Evolutionary conservation across 2,329 filamentous ascomycete species (phyloP).

Genomic region (Parasarocladium wereldwijsianum): DNA sequence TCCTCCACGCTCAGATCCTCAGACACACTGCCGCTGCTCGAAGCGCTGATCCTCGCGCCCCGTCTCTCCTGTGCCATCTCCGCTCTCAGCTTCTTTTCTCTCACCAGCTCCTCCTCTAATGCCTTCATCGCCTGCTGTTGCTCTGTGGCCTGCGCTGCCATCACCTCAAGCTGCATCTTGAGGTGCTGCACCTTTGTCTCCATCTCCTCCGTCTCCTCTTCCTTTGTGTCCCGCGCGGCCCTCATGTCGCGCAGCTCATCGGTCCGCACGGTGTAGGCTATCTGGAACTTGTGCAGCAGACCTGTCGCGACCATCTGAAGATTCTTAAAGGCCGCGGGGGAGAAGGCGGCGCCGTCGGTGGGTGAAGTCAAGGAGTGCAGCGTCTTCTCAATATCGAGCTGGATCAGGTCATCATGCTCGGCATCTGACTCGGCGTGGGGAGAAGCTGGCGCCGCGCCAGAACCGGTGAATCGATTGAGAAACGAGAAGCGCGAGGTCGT

Average conservation of each 20-base stretch:
- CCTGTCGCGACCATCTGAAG: constrained; percentile 42
- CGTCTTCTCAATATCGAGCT: constrained; percentile 37
- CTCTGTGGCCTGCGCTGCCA: constrained; percentile 37
- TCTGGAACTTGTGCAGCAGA: constrained; percentile 40
- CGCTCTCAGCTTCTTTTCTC: constrained; percentile 31
- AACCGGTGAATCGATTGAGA: no score
- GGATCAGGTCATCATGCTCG: constrained; percentile 37
- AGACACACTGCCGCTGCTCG: constrained; percentile 24
- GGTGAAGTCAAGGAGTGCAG: constrained; percentile 33
- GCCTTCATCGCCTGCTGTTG: constrained; percentile 36
- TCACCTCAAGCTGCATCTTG: constrained; percentile 44
- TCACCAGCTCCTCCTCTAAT: constrained; percentile 33
- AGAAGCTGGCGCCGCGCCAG: no score
- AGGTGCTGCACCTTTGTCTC: constrained; percentile 36
- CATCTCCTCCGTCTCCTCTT: constrained; percentile 41
- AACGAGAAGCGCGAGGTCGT: no score
- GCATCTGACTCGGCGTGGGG: no score
- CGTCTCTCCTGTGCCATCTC: constrained; percentile 18
- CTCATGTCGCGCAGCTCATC: constrained; percentile 33
- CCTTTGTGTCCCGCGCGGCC: constrained; percentile 36
- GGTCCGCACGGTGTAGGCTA: constrained; percentile 40
- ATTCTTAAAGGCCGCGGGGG: constrained; percentile 45
- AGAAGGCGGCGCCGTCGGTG: constrained; percentile 33
- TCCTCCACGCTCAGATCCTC: constrained; percentile 41
- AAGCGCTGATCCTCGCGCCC: constrained; percentile 7